Percentiles rank a stretch among this genome's conserved stretches.
These are phyloP conservation scores for Penicillium fuscoglaucum DNA, from an alignment of 2,329 filamentous ascomycete genomes.

Conservation along the genomic window DNA sequence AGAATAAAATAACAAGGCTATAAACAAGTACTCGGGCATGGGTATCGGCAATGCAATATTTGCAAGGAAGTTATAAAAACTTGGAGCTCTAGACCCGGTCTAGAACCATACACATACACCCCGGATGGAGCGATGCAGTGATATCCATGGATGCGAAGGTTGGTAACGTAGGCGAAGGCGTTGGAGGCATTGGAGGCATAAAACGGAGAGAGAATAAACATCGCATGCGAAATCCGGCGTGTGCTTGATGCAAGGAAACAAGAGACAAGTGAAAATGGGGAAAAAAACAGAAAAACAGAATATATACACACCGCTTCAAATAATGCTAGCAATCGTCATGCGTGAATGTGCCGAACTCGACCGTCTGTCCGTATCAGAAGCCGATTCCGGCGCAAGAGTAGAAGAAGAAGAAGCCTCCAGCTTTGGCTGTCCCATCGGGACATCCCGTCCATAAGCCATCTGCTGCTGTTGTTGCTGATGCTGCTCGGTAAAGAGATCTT, in stretches of 20 bases:
- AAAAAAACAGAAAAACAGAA: neutral
- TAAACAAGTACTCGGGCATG: slow-evolving; percentile 7
- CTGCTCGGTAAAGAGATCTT: slow-evolving; percentile 38
- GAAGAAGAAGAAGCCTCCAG: slow-evolving; percentile 9
- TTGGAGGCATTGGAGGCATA: neutral
- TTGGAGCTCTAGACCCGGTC: neutral
- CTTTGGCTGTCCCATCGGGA: slow-evolving; percentile 22
- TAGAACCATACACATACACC: neutral
- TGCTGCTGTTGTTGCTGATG: slow-evolving; percentile 16
- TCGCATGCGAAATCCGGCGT: neutral
- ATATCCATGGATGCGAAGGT: neutral
- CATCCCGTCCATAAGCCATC: slow-evolving; percentile 3
- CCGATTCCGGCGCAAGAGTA: slow-evolving; percentile 26
- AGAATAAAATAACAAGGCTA: neutral
- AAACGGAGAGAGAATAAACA: neutral
- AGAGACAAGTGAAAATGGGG: neutral
- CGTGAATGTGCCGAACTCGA: slow-evolving; percentile 40
- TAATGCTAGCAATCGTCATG: slow-evolving; percentile 51
- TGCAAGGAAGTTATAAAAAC: slow-evolving; percentile 4
- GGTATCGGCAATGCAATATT: slow-evolving; percentile 15
- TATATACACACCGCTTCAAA: slow-evolving; percentile 27
- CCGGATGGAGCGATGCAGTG: neutral
- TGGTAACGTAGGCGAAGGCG: neutral
- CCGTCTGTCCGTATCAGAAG: slow-evolving; percentile 28
- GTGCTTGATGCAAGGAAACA: neutral